phyloP scores from a whole-genome alignment of 176 grass and related monocot genomes.

The Avena insularis region DNA sequence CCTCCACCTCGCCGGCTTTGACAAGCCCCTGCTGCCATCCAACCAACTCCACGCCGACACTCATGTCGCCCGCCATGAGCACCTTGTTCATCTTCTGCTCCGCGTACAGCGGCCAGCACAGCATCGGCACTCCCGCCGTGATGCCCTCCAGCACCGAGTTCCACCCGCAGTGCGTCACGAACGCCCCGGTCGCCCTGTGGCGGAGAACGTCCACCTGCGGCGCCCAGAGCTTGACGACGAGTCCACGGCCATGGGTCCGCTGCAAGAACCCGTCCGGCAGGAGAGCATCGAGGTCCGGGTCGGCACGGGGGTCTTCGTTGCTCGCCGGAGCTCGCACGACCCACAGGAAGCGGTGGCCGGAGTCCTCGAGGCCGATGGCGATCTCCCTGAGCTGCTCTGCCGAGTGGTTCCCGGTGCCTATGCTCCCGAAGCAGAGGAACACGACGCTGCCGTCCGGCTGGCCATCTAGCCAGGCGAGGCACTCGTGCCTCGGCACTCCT shows the following conservation, averaged over 20 bases:
- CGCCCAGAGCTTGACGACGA: no score
- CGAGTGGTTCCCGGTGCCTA: not conserved
- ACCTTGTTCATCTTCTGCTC: constrained; percentile 11
- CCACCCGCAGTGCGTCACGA: constrained; percentile 56
- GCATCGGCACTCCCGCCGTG: not conserved
- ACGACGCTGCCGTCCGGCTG: constrained; percentile 24
- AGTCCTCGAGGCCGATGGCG: not conserved
- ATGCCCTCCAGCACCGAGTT: constrained; percentile 41
- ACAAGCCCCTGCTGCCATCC: not conserved
- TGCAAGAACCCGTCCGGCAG: no score
- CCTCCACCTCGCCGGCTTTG: not conserved
- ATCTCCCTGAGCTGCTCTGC: not conserved
- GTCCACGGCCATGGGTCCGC: no score
- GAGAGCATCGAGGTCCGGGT: not conserved
- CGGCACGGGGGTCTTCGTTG: not conserved
- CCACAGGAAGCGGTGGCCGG: not conserved
- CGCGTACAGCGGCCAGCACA: not conserved
- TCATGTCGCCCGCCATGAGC: not conserved
- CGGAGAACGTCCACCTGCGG: not conserved
- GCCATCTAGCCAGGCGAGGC: constrained; percentile 35
- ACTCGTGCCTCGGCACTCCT: not conserved
- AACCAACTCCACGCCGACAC: not conserved
- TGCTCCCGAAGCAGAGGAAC: constrained; percentile 51
- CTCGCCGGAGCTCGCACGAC: not conserved
- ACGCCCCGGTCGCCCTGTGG: not conserved